Conservation (phyloP, 2,329 filamentous ascomycete genomes). For the Claviceps fusiformis region DNA sequence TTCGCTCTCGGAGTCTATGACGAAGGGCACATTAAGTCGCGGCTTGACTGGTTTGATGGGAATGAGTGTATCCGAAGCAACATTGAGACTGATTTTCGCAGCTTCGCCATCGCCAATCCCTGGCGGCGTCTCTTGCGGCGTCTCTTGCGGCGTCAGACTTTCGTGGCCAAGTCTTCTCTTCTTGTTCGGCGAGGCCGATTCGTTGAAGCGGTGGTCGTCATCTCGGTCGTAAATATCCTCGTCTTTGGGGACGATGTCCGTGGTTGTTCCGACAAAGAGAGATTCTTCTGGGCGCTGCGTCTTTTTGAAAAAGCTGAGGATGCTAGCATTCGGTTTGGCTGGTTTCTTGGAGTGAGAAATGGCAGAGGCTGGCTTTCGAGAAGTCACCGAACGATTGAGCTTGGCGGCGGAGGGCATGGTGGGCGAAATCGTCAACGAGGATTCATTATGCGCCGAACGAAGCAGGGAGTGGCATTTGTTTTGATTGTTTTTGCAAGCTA, state of each 20-base stretch:
- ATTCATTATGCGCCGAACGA: neutral
- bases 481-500: neutral
- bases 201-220: constrained; percentile 18
- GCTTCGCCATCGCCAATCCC: constrained; percentile 1
- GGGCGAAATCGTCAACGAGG: constrained; percentile 1
- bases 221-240: constrained; percentile 17
- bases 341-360: constrained; percentile 20
- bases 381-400: constrained; percentile 17
- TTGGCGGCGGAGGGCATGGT: constrained; percentile 23
- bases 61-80: neutral
- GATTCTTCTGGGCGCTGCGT: constrained; percentile 43
- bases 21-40: constrained; percentile 38
- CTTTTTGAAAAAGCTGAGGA: constrained; percentile 65
- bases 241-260: constrained; percentile 11
- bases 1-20: constrained; percentile 54
- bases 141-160: too few species aligned
- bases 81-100: neutral
- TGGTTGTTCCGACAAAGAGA: constrained; percentile 35
- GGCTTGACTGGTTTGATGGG: constrained; percentile 6
- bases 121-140: neutral
- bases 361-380: constrained; percentile 16
- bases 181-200: constrained; percentile 20
- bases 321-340: constrained; percentile 45
- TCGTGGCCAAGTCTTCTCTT: constrained; percentile 17
- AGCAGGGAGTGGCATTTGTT: neutral